Percentiles rank a stretch among this genome's conserved stretches.
Conservation (phyloP, 2,329 filamentous ascomycete genomes). For the Colletotrichum sp. region DNA sequence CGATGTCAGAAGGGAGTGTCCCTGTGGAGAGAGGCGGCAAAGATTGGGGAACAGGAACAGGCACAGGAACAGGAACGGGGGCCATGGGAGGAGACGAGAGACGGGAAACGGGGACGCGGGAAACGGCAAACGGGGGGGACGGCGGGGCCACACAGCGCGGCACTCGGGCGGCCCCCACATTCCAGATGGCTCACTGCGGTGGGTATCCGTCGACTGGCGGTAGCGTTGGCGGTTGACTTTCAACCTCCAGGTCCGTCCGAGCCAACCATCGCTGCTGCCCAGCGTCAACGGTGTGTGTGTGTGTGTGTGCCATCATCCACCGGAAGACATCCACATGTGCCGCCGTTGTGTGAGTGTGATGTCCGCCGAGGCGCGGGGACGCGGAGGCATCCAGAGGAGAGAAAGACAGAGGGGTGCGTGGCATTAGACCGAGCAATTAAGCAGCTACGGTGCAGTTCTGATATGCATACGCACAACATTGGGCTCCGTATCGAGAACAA, state of each 20-base stretch:
- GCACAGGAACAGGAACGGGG: not conserved
- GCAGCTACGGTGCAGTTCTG: not conserved
- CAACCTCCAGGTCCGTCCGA: not conserved
- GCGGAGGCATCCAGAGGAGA: not conserved
- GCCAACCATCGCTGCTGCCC: not conserved
- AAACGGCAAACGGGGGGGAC: not conserved
- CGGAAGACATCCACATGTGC: too few species aligned
- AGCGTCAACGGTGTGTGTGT: not conserved
- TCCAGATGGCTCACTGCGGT: not conserved
- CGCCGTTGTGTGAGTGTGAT: not conserved
- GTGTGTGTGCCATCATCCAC: too few species aligned
- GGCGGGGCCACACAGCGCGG: not conserved
- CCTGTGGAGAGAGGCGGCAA: not conserved
- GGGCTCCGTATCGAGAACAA: not conserved
- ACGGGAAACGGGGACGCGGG: constrained; percentile 2
- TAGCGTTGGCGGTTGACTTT: not conserved
- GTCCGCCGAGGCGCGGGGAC: not conserved
- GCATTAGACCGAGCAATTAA: not conserved
- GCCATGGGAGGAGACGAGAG: not conserved
- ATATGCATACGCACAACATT: not conserved
- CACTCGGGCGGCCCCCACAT: not conserved
- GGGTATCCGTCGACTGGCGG: not conserved
- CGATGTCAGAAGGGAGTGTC: not conserved
- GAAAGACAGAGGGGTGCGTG: not conserved
- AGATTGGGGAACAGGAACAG: not conserved